Conservation (phyloP, 2,329 filamentous ascomycete species). For the Alternaria gansuensis region DNA sequence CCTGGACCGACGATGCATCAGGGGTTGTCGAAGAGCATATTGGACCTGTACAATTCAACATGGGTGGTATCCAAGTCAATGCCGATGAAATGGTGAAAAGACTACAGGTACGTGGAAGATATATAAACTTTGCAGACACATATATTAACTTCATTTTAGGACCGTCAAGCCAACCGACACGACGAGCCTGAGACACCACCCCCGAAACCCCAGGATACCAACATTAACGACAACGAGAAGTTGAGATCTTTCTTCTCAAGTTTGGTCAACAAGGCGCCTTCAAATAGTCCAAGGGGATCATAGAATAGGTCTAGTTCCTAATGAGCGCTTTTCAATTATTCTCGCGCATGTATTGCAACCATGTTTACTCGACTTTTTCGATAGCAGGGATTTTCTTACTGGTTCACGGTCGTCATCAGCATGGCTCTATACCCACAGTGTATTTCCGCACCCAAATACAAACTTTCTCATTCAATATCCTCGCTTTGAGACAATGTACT, state of each 20-base stretch:
- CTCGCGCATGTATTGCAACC: background rate
- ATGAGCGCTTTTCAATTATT: background rate
- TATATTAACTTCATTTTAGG: slow-evolving; percentile 36
- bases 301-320: slow-evolving; percentile 5
- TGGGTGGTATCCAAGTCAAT: slow-evolving; percentile 96
- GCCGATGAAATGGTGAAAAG: slow-evolving; percentile 91
- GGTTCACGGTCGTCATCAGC: slow-evolving; percentile 22
- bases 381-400: slow-evolving; percentile 11
- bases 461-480: background rate
- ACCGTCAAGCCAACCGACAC: slow-evolving; percentile 50
- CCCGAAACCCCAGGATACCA: slow-evolving; percentile 38
- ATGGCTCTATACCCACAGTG: slow-evolving; percentile 38
- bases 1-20: slow-evolving; percentile 41
- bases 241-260: slow-evolving; percentile 53
- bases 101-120: slow-evolving; percentile 70
- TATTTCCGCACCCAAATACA: slow-evolving; percentile 26
- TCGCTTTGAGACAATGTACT: background rate
- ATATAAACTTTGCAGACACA: no score
- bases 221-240: slow-evolving; percentile 53
- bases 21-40: slow-evolving; percentile 70
- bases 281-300: slow-evolving; percentile 39
- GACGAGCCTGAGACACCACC: slow-evolving; percentile 42
- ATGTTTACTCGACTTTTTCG: slow-evolving; percentile 9
- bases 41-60: slow-evolving; percentile 95
- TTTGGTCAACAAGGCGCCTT: slow-evolving; percentile 46